Base-by-base conservation (phyloP, 2,329 filamentous ascomycete species). In the Dactylellina drechsleri region DNA sequence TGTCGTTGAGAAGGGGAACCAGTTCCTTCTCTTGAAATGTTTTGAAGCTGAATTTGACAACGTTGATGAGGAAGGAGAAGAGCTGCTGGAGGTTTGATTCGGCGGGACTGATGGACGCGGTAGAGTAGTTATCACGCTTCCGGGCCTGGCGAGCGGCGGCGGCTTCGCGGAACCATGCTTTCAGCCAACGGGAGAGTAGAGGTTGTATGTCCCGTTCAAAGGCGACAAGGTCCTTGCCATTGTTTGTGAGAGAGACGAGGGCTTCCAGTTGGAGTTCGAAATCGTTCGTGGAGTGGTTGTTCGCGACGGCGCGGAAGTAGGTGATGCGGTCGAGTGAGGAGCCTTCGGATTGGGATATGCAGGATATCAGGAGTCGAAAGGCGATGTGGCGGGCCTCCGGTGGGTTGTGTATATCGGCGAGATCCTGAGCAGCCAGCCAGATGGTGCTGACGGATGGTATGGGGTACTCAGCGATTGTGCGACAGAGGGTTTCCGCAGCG, bases 21-120 rank as follows among this genome's bases (percentile, higher is more conserved):
- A 91, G 84, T 53, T 89, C 87, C 36, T 85, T 82, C 77, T 91
- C 89, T 77, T 86, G 86, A 23, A 90, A 88, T 36, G 88, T 85
- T 77, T 89, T 90, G 80, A 89, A 90, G 80, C 90, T 92, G 83
- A 91, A 93, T 80, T 91, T 92, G 82, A 91, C 88, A 64, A 92
- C 85, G 76, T 91, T 88, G 68, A 86, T 85, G 64, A 90, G 84
- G 77, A 89, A 91, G 12, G 83, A 82, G 79, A 92, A 92, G 1
- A 92, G 82, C 56, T 87, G 85, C 1, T 85, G 83, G 62, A 93
- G 83, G 78, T 88, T 89, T 77, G 86, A 85, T 74, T 90, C 88
- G 79, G 89, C 88, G 28, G 60, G 72, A 18, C 77, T 78, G 66
- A 78, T 66, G 3, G 45, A 74, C 12, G 73, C 77, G n/a, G 62